Percentiles rank a stretch among this genome's conserved stretches.
These are phyloP conservation scores for Euphorbia peplus DNA, from an alignment of 345 rosid species.

Conservation along the genomic window DNA sequence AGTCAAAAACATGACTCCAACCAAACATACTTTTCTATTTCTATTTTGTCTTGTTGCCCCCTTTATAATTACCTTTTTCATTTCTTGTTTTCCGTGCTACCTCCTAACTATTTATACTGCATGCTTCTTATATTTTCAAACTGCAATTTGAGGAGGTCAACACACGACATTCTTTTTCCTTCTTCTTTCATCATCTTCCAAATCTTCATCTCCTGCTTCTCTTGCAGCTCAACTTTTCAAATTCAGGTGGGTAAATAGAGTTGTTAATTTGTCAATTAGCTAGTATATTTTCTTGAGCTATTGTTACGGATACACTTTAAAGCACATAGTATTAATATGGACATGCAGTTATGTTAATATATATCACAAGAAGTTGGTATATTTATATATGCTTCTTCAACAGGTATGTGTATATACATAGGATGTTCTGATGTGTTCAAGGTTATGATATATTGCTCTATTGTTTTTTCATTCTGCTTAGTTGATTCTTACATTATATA, in stretches of 20 bases:
- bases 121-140: neutral
- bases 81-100: conserved; percentile 1
- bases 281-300: neutral
- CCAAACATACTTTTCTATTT: conserved; percentile 26
- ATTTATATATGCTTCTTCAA: too few species aligned
- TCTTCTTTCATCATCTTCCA: conserved; percentile 3
- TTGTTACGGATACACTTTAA: too few species aligned
- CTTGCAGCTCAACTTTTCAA: conserved; percentile 6
- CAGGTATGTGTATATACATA: conserved; percentile 24
- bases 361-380: too few species aligned
- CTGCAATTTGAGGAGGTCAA: conserved; percentile 18
- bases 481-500: too few species aligned
- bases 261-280: too few species aligned
- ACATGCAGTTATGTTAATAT: too few species aligned
- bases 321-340: too few species aligned
- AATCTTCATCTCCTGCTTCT: neutral
- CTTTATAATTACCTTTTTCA: conserved; percentile 9
- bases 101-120: neutral
- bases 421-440: too few species aligned
- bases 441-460: too few species aligned
- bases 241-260: conserved; percentile 9
- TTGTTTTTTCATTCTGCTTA: neutral
- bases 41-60: conserved; percentile 17
- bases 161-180: conserved; percentile 5
- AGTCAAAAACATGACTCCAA: conserved; percentile 26